phyloP scores from a whole-genome alignment of 1,139 yeast genomes.

The Yamadazyma sp. region DNA sequence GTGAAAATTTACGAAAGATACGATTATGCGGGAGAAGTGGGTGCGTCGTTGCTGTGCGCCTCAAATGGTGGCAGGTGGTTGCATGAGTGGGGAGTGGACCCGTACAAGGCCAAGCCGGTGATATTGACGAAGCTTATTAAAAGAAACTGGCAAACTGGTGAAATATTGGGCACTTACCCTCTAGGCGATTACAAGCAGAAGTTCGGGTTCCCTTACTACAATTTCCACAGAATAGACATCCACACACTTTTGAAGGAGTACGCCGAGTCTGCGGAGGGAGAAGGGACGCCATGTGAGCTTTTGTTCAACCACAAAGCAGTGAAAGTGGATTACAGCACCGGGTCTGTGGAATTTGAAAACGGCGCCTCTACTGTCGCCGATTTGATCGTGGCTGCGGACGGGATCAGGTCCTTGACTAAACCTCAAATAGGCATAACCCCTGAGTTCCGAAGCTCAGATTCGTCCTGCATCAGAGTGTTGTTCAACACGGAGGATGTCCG shows the following conservation, averaged over 20 bases:
- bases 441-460: conserved; percentile 19
- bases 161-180: conserved; percentile 12
- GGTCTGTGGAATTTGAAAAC: conserved; percentile 21
- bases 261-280: conserved; percentile 16
- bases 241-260: conserved; percentile 21
- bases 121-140: conserved; percentile 18
- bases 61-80: conserved; percentile 17
- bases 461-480: conserved; percentile 18
- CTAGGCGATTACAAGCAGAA: conserved; percentile 25
- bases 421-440: conserved; percentile 21
- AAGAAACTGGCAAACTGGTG: conserved; percentile 25
- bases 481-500: conserved; percentile 21
- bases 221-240: conserved; percentile 24
- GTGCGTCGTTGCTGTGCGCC: conserved; percentile 28
- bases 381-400: conserved; percentile 39
- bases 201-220: conserved; percentile 21
- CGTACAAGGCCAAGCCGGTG: conserved; percentile 24
- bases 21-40: conserved; percentile 35
- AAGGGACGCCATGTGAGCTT: conserved; percentile 21
- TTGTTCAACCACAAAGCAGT: conserved; percentile 21
- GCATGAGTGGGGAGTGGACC: conserved; percentile 19
- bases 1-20: conserved; percentile 34
- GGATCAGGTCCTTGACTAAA: conserved; percentile 28
- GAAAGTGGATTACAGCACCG: conserved; percentile 21
- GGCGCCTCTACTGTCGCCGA: conserved; percentile 27